phyloP scores from a whole-genome alignment of 2,329 filamentous ascomycete species.

The Aspergillus quadrilineatus region DNA sequence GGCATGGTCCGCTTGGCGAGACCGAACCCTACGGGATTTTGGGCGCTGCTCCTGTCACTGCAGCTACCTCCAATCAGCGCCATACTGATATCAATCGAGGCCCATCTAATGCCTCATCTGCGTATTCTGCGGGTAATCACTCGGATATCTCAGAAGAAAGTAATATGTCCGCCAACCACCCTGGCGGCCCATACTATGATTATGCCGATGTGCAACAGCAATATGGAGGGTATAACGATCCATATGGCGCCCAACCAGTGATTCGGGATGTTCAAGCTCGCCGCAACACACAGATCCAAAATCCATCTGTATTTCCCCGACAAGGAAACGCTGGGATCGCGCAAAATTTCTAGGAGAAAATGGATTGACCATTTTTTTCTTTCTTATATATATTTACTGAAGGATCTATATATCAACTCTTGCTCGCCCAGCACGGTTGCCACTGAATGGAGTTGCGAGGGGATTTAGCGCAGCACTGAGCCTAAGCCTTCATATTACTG shows the following conservation, averaged over 20 bases:
- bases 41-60: constrained; percentile 64
- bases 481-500: no score
- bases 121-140: constrained; percentile 78
- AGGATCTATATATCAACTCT: background rate
- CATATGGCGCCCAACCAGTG: constrained; percentile 66
- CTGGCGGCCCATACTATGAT: constrained; percentile 53
- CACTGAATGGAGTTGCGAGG: background rate
- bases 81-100: constrained; percentile 76
- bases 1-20: constrained; percentile 62
- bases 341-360: constrained; percentile 75
- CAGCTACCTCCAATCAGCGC: constrained; percentile 48
- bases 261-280: constrained; percentile 91
- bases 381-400: constrained; percentile 10
- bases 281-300: constrained; percentile 93
- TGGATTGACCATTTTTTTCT: background rate
- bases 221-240: constrained; percentile 55
- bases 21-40: constrained; percentile 81
- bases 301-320: constrained; percentile 81
- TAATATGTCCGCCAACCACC: constrained; percentile 47
- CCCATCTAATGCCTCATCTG: constrained; percentile 92
- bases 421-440: background rate
- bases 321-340: constrained; percentile 90
- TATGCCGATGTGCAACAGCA: constrained; percentile 48
- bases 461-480: no score
- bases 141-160: constrained; percentile 65